Evolutionary conservation across 2,329 filamentous ascomycete genomes (phyloP).

Genomic region (Beauveria brongniartii): DNA sequence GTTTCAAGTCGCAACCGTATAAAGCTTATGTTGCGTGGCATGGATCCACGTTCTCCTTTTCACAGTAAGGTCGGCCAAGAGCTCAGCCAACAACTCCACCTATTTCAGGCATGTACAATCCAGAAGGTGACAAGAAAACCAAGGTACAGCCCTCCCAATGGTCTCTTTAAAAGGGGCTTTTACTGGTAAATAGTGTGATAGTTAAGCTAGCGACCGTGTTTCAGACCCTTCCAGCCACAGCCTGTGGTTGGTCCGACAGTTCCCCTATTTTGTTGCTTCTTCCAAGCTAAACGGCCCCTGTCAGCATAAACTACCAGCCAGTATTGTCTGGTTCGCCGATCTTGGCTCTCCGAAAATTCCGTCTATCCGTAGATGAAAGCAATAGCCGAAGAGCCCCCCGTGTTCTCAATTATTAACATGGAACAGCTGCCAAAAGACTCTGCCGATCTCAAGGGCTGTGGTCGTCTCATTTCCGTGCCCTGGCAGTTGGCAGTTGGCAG

Average conservation of each 20-base stretch:
- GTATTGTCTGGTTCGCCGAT: background rate
- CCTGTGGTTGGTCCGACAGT: background rate
- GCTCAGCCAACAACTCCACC: background rate
- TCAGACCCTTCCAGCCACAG: slow-evolving; percentile 1
- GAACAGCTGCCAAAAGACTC: no score
- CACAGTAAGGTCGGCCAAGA: background rate
- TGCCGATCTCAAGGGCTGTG: background rate
- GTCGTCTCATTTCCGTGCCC: slow-evolving; percentile 1
- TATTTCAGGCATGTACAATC: background rate
- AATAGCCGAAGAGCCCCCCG: background rate
- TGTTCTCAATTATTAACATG: background rate
- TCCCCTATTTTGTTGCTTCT: background rate
- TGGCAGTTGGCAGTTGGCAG: background rate
- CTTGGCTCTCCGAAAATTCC: background rate
- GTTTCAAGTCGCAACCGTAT: background rate
- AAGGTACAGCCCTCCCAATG: background rate
- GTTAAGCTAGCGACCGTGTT: background rate
- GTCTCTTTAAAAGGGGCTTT: background rate
- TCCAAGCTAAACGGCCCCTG: background rate
- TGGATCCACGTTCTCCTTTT: background rate
- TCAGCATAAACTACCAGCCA: background rate
- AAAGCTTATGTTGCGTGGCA: background rate
- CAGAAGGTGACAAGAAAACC: background rate
- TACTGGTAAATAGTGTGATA: background rate
- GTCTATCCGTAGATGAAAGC: background rate